Evolutionary conservation across 306 rosid genomes (phyloP), one percentile per base, ranked within the genome.

Genomic region (Quercus engelmannii): DNA sequence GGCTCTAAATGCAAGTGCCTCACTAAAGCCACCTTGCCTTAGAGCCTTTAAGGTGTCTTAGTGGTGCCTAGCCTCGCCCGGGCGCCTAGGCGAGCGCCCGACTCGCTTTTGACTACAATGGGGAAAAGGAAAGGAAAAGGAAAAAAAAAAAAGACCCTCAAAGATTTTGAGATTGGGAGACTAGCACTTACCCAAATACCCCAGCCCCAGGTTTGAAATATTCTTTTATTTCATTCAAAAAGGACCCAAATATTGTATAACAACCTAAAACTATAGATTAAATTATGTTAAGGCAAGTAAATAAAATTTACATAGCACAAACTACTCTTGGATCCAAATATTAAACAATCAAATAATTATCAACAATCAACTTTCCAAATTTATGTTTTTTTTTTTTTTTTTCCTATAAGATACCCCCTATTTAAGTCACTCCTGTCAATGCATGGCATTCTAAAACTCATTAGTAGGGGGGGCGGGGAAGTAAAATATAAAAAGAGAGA

Each of bases 71-170:
- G 11, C 11, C 46, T 7, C 1, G 11, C 46, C 46, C 0, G 11
- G 46, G 12, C 3, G 12, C 46, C 46, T 41, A 41, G 46, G 11
- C 12, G 0, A 41, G 46, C 1, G 1, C 46, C 46, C 3, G 11
- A 41, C 46, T 41, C 2, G 46, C 46, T 41, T 41, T 41, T 41
- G 46, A 41, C 46, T 41, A 41, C 46, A 41, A 41, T 41, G 46
- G 43, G 43, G 9, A 81, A 73, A 83, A 89, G 68, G 87, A 81
- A 28, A 12, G 4, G 5, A 25, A 26, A 15, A 12, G 3, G 5
- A 26, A 58, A 57, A 57, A 5, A 5, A 6, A n/a, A n/a, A n/a
- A 20, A 61, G 5, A 14, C 26, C 19, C 33, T 14, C 31, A 58
- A 58, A 58, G 28, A 63, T 13, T 13, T 28, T 26, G n/a, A 63